Percentiles rank a stretch among this genome's conserved stretches.
phyloP scores from a whole-genome alignment of 805 yeast genomes.

The Candida golubevii region DNA sequence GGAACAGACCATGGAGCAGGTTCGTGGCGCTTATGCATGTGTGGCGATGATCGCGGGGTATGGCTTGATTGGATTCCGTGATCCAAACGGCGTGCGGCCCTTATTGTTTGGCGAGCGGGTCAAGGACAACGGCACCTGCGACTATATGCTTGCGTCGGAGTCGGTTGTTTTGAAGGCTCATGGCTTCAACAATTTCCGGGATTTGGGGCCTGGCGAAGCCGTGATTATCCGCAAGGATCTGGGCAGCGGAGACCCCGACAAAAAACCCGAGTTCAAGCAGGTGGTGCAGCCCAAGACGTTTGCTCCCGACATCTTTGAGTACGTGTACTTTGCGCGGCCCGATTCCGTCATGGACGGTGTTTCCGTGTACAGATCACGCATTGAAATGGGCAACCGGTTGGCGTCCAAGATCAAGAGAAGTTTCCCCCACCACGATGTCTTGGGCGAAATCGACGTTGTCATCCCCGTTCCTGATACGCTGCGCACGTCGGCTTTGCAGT shows the following conservation, averaged over 20 bases:
- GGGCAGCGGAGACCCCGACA: slow-evolving; percentile 26
- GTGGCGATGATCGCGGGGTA: slow-evolving; percentile 93
- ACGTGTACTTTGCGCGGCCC: slow-evolving; percentile 97
- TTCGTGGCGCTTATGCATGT: slow-evolving; percentile 98
- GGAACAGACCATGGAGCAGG: slow-evolving; percentile 70
- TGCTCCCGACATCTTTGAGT: slow-evolving; percentile 95
- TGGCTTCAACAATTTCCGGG: slow-evolving; percentile 75
- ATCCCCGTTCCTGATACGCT: slow-evolving; percentile 98
- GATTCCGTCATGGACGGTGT: slow-evolving; percentile 97
- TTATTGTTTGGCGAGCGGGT: slow-evolving; percentile 78
- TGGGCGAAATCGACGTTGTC: slow-evolving; percentile 78
- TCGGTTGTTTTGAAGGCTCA: slow-evolving; percentile 93
- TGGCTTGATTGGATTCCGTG: slow-evolving; percentile 93
- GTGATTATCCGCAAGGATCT: slow-evolving; percentile 82
- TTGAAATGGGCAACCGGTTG: slow-evolving; percentile 88
- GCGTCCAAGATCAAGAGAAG: slow-evolving; percentile 63
- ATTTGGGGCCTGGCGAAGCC: slow-evolving; percentile 92
- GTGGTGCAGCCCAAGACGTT: slow-evolving; percentile 73
- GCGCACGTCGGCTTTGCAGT: slow-evolving; percentile 90
- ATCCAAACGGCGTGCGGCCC: slow-evolving; percentile 96
- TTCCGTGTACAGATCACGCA: slow-evolving; percentile 86
- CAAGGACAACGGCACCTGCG: slow-evolving; percentile 62
- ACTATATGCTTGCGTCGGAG: slow-evolving; percentile 94
- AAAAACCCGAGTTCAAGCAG: slow-evolving; percentile 74
- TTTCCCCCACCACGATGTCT: slow-evolving; percentile 37